phyloP scores from a whole-genome alignment of 805 yeast species.

The Kregervanrija delftensis region DNA sequence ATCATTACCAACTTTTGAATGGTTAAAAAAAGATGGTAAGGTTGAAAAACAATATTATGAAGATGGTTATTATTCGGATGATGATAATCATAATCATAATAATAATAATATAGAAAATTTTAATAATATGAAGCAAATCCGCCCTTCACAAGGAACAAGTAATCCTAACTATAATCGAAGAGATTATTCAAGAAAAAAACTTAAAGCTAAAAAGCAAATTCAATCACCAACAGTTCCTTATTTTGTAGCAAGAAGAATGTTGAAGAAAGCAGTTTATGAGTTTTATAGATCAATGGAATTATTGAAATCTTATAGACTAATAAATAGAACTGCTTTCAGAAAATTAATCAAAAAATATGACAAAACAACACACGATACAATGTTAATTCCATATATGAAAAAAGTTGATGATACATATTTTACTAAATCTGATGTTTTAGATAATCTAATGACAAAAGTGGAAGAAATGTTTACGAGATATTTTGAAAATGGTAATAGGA shows the following conservation, averaged over 20 bases:
- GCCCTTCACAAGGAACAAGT: background rate
- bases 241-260: constrained; percentile 55
- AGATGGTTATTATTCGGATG: constrained; percentile 23
- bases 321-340: constrained; percentile 84
- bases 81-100: constrained; percentile 8
- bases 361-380: constrained; percentile 48
- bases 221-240: constrained; percentile 39
- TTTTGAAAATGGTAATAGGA: constrained; percentile 67
- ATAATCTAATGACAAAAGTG: constrained; percentile 50
- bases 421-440: constrained; percentile 58
- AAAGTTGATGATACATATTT: constrained; percentile 54
- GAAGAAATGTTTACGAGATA: constrained; percentile 62
- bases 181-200: constrained; percentile 40
- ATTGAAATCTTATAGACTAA: constrained; percentile 58
- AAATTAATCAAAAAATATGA: constrained; percentile 89
- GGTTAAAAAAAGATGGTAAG: constrained; percentile 24
- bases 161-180: constrained; percentile 12
- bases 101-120: background rate
- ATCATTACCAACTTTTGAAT: constrained; percentile 32
- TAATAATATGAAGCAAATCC: background rate
- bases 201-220: constrained; percentile 1
- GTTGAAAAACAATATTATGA: constrained; percentile 31
- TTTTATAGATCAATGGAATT: constrained; percentile 69
- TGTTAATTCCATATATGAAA: constrained; percentile 45
- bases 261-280: constrained; percentile 64